Conservation (phyloP, 2,329 filamentous ascomycete genomes). For the Aureobasidium lini region DNA sequence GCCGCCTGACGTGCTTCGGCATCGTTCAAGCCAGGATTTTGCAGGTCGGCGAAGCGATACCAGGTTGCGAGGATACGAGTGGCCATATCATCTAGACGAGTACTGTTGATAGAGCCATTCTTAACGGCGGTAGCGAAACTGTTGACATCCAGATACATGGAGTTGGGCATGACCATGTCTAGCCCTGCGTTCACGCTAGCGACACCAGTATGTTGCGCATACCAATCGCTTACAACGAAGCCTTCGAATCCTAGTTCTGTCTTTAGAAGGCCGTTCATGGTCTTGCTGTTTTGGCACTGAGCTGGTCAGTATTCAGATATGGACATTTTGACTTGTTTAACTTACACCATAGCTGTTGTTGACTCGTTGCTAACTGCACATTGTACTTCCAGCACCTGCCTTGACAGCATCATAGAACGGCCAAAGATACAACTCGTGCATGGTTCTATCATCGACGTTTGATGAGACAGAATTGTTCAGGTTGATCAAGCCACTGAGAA, state of each 20-base stretch:
- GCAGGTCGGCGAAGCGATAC: conserved; percentile 18
- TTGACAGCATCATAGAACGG: conserved; percentile 63
- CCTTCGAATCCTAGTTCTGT: conserved; percentile 42
- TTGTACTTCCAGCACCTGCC: conserved; percentile 57
- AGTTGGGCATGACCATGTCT: conserved; percentile 25
- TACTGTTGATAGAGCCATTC: conserved; percentile 25
- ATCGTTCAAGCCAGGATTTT: conserved; percentile 22
- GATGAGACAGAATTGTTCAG: conserved; percentile 40
- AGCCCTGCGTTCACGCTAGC: conserved; percentile 23
- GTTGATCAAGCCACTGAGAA: conserved; percentile 17
- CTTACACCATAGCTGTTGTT: conserved; percentile 53
- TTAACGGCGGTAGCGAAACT: conserved; percentile 24
- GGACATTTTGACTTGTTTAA: background rate
- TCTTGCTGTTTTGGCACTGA: conserved; percentile 53
- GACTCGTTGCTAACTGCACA: conserved; percentile 69
- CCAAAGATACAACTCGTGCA: conserved; percentile 27
- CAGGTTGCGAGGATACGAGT: conserved; percentile 25
- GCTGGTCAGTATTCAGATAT: conserved; percentile 17
- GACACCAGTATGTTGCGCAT: conserved; percentile 28
- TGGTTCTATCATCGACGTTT: conserved; percentile 20
- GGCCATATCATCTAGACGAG: conserved; percentile 28
- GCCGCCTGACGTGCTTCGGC: conserved; percentile 49
- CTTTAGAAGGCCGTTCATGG: conserved; percentile 58
- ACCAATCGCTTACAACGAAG: conserved; percentile 28
- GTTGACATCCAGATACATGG: conserved; percentile 20